These are phyloP conservation scores for Leishmania arabica DNA, from an alignment of 208 protist species.

Conservation along the genomic window DNA sequence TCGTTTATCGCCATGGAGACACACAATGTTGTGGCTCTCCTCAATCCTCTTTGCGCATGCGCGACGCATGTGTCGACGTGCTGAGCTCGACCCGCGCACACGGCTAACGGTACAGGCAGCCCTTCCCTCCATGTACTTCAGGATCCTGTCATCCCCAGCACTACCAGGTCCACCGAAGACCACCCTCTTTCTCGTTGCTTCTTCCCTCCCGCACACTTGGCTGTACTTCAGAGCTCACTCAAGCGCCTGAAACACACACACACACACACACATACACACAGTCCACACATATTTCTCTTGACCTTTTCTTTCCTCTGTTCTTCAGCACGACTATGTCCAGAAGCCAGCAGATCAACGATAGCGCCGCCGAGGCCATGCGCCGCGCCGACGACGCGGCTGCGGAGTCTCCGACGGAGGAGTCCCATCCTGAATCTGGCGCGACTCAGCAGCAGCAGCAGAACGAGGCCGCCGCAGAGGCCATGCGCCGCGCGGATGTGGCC, in stretches of 20 bases:
- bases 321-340: conserved; percentile 9
- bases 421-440: neutral
- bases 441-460: neutral
- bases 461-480: conserved; percentile 26
- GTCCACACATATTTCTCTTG: neutral
- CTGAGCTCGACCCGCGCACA: neutral
- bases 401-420: conserved; percentile 9
- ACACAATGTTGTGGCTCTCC: neutral
- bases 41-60: neutral
- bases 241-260: neutral
- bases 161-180: neutral
- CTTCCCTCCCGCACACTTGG: neutral
- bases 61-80: too few species aligned
- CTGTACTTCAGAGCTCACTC: neutral
- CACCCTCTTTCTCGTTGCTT: neutral
- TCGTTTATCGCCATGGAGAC: neutral
- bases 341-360: conserved; percentile 26
- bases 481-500: conserved; percentile 24
- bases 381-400: conserved; percentile 23
- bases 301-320: neutral
- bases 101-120: neutral
- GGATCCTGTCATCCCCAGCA: neutral
- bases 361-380: conserved; percentile 30
- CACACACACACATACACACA: neutral
- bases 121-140: neutral